Percentiles rank a stretch among this genome's conserved stretches.
These are phyloP conservation scores for Pyrus communis DNA, from an alignment of 306 rosid species.

Conservation along the genomic window DNA sequence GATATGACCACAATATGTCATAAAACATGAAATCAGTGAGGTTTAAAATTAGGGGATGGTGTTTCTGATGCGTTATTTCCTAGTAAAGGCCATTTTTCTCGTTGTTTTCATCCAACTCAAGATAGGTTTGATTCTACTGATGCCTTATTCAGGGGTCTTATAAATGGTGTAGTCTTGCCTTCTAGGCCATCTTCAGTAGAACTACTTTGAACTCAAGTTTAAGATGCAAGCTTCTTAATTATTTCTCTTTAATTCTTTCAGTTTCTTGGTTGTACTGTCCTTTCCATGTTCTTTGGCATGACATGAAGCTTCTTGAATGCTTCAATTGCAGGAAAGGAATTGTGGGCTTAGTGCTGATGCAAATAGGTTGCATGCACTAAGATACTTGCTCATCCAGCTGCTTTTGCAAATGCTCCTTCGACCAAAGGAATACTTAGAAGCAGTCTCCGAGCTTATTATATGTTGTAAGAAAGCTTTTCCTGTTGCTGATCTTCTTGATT, in stretches of 20 bases:
- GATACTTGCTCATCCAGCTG: constrained; percentile 85
- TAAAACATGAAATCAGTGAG: neutral
- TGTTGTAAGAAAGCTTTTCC: constrained; percentile 75
- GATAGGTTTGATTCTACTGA: neutral
- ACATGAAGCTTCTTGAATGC: neutral
- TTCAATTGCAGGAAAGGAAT: constrained; percentile 64
- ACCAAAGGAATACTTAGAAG: constrained; percentile 75
- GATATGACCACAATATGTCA: neutral
- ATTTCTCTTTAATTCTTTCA: neutral
- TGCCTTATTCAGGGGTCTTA: neutral
- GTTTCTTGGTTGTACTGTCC: constrained; percentile 1
- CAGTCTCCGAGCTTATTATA: constrained; percentile 73
- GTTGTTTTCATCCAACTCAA: neutral
- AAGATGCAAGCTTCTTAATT: neutral
- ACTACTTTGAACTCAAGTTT: neutral
- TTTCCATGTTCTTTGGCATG: neutral
- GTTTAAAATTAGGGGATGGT: neutral
- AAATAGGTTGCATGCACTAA: constrained; percentile 58
- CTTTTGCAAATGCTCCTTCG: constrained; percentile 80
- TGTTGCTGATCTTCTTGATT: constrained; percentile 48
- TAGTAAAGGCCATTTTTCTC: neutral
- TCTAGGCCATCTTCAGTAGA: neutral
- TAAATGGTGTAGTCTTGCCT: neutral
- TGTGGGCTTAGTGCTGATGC: constrained; percentile 36
- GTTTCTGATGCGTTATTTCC: neutral